Evolutionary conservation across 371 early-diverging fungal species (phyloP), one percentile per base, ranked within the genome.

Genomic region (Lichtheimia ornata): DNA sequence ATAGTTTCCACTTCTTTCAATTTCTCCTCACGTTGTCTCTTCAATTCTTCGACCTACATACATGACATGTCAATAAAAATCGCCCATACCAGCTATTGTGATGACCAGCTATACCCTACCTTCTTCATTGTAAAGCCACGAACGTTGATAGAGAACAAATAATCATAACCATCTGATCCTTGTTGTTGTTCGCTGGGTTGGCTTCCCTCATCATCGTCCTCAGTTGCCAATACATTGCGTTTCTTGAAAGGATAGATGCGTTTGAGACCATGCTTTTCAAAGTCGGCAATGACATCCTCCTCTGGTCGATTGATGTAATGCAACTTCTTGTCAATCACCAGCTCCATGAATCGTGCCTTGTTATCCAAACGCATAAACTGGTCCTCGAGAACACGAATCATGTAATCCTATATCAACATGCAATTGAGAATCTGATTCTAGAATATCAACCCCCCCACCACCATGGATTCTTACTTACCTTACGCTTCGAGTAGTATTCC

Each of bases 71-170:
- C 6, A 24, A 20, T 18, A 49, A 42, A 40, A 35, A 11, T 35
- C 11, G 11, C 35, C 2, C 11, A 50, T 50, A 22, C 20, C 50
- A 6, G 18, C 12, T 5, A 24, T 24, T n/a, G 20, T 47, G 14
- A 35, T 35, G 14, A 35, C 9, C 35, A 9, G 35, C 9, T 2
- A 35, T 2, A 35, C 2, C 15, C 0, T 43, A 88, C 91, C 84
- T 94, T 95, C 69, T 99, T 97, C 54, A 70, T 66, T 1, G 99
- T 99, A 62, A 99, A 85, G 53, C 85, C 94, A 81, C 91, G 91
- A 20, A 99, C 92, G 25, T 94, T 91, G 93, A 99, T 97, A 13
- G 82, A 73, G 56, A 99, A 83, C 40, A 99, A 82, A 66, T 99
- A 99, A 63, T 98, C 96, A 68, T 87, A 99, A 24, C 92, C 95